Evolutionary conservation across 129 eudicot species (phyloP).

Genomic region (Glebionis coronaria): DNA sequence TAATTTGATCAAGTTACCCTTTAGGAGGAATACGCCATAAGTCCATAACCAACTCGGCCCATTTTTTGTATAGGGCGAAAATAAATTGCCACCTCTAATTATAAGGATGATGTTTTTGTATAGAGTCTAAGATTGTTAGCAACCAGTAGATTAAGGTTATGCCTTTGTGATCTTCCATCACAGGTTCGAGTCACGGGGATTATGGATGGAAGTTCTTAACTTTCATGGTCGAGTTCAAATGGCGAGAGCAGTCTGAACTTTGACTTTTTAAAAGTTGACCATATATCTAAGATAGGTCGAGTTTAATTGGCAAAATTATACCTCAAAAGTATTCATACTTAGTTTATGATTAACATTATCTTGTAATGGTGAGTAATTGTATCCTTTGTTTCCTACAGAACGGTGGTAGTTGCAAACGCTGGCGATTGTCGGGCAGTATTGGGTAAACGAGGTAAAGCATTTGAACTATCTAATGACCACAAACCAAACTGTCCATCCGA

Average conservation of each 20-base stretch:
- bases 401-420: slow-evolving; percentile 67
- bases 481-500: slow-evolving; percentile 68
- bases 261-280: slow-evolving; percentile 10
- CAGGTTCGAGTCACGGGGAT: slow-evolving; percentile 23
- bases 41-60: no score
- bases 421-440: slow-evolving; percentile 97
- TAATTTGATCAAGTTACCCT: neutral
- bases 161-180: slow-evolving; percentile 23
- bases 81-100: no score
- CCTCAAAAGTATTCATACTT: neutral
- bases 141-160: slow-evolving; percentile 18
- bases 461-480: slow-evolving; percentile 83
- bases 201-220: neutral
- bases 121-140: neutral
- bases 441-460: slow-evolving; percentile 76
- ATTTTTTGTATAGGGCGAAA: no score
- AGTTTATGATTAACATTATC: neutral
- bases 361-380: neutral
- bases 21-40: neutral
- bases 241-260: neutral
- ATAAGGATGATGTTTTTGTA: no score
- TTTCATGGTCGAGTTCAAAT: neutral
- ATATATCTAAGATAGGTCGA: neutral
- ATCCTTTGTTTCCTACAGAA: slow-evolving; percentile 32
- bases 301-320: neutral